Conservation (phyloP, 2,329 filamentous ascomycete genomes). For the Sclerotinia spermophila region DNA sequence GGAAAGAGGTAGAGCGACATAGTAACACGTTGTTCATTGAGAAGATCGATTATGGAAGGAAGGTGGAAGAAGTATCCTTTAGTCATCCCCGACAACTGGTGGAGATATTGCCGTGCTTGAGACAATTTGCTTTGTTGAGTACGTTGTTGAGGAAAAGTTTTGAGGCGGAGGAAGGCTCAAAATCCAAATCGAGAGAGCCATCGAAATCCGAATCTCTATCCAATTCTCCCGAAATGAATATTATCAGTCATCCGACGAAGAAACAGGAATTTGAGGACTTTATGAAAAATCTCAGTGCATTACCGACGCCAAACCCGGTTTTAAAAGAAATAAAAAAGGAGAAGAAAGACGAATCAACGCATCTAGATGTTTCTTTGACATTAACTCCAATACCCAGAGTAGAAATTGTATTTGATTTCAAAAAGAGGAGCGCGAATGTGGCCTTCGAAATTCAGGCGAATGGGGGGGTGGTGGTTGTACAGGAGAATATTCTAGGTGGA, state of each 20-base stretch:
- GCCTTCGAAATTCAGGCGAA: constrained; percentile 34
- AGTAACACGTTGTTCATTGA: constrained; percentile 64
- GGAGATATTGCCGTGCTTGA: constrained; percentile 66
- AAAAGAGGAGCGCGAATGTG: constrained; percentile 33
- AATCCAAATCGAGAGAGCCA: neutral
- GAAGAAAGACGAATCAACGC: neutral
- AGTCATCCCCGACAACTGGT: constrained; percentile 74
- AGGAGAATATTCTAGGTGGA: constrained; percentile 34
- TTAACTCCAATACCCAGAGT: constrained; percentile 34
- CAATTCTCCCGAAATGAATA: neutral
- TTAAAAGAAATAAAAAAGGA: constrained; percentile 11
- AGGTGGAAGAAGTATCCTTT: constrained; percentile 67
- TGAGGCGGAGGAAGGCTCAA: constrained; percentile 14
- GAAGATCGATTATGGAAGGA: constrained; percentile 68
- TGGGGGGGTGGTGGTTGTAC: constrained; percentile 32
- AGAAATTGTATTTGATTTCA: constrained; percentile 32
- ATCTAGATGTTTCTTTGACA: constrained; percentile 32
- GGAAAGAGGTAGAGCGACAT: constrained; percentile 40
- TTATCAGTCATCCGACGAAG: constrained; percentile 24
- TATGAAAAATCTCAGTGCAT: constrained; percentile 23
- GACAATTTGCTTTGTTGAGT: constrained; percentile 71
- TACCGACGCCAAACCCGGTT: constrained; percentile 7
- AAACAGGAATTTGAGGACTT: constrained; percentile 34
- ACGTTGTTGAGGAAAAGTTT: constrained; percentile 63
- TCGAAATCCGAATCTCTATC: neutral